Base-by-base conservation (phyloP, 2,329 filamentous ascomycete species). In the Exophiala calicioides region DNA sequence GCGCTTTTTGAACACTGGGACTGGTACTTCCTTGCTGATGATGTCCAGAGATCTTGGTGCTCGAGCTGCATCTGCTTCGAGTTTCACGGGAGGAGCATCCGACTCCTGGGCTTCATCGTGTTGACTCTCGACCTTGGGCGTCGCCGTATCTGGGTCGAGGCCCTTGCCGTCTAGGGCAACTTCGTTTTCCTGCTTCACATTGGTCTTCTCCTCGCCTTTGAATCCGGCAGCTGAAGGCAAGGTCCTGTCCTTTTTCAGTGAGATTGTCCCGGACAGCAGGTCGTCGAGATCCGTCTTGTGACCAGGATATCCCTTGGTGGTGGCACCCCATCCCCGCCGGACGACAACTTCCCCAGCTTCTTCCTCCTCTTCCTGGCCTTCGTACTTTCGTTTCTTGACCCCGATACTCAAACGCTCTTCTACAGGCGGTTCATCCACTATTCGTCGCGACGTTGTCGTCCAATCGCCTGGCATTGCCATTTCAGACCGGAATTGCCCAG, bases 401-500 rank as follows among this genome's bases (percentile, higher is more conserved):
- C 71, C 73, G 24, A 69, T 57, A 36, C 68, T 72, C 24, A 67
- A 56, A 33, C 68, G 66, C 4, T 70, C 69, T 15, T 75, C 70
- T 16, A 59, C 56, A 24, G 36, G 27, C 10, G 24, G n/a, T 4
- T 63, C 59, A 19, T 60, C 51, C 21, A 50, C 50, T 27, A 70
- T 61, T 16, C 60, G 58, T 55, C 73, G 75, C 33, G 81, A 76
- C 30, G 88, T 79, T 4, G 79, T 81, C 48, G 88, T 82, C 91
- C 91, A 98, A 42, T 95, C 87, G 23, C 93, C 89, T 3, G 85
- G 84, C 73, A 96, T 82, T 4, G 90, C 90, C 80, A 96, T 82
- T 50, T 93, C 88, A 2, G 79, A 76, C 49, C 88, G 77, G 46
- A 88, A 82, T 56, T 86, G 83, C 33, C 88, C 83, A 1, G 93